Conservation (phyloP, 208 protist species). For the Vickermania spadyakhi region DNA sequence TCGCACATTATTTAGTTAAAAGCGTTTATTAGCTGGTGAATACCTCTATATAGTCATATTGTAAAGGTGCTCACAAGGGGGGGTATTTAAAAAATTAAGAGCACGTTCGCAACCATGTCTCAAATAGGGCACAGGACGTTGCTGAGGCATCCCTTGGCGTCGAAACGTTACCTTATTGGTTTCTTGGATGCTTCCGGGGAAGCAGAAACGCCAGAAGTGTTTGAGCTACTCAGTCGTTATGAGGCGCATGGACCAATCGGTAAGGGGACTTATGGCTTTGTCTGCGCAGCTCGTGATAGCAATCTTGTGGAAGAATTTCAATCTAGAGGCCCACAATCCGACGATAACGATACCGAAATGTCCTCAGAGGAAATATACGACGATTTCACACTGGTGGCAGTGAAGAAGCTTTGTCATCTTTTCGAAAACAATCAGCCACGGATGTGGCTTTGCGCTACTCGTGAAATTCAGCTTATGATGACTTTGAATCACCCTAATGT, state of each 20-base stretch:
- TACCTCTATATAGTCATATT: too few relatives aligned
- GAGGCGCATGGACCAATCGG: conserved; percentile 55
- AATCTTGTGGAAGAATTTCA: conserved; percentile 57
- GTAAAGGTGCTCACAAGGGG: too few relatives aligned
- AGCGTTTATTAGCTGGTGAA: too few relatives aligned
- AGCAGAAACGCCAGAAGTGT: conserved; percentile 38
- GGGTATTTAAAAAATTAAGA: too few relatives aligned
- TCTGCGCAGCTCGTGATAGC: conserved; percentile 66
- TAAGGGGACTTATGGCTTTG: conserved; percentile 66
- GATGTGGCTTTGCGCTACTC: conserved; percentile 79
- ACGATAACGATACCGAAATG: conserved; percentile 29
- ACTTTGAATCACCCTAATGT: conserved; percentile 76
- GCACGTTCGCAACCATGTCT: conserved; percentile 1
- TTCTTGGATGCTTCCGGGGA: conserved; percentile 29
- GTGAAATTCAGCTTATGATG: conserved; percentile 82
- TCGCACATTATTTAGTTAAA: too few relatives aligned
- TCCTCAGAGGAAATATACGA: conserved; percentile 40
- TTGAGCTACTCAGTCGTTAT: conserved; percentile 74
- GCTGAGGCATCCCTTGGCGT: conserved; percentile 62
- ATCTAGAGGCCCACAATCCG: conserved; percentile 7
- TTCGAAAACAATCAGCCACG: conserved; percentile 73
- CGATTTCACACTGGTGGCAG: conserved; percentile 43
- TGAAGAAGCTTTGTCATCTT: conserved; percentile 70
- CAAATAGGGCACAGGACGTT: conserved; percentile 21
- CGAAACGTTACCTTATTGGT: conserved; percentile 60